Evolutionary conservation across 768 basidiomycete genomes (phyloP), one percentile per base, ranked within the genome.

Genomic region (Nevesoporus exiguus): DNA sequence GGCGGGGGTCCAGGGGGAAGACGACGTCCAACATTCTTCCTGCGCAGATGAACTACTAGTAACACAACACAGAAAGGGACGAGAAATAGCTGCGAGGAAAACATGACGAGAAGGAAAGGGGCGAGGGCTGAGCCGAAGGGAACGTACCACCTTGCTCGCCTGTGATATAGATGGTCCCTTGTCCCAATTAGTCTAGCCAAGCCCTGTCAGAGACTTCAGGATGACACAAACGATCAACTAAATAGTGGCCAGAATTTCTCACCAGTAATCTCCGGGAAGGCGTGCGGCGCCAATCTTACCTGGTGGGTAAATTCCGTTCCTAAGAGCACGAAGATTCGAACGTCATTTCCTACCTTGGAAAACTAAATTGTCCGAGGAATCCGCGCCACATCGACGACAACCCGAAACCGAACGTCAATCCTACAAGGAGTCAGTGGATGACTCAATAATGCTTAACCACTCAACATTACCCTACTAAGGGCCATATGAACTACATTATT

Each of bases 1-100:
- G 54, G 65, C 1, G 54, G 59, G 9, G 64, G 64, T 15, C 65
- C 61, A 33, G 66, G 65, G 40, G 64, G 66, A 11, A 64, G 48
- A 14, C 47, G 64, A 27, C 47, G 54, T 13, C 15, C 11, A 7
- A 17, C n/a, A 13, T 48, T 37, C 49, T 52, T 53, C 42, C 43
- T 66, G 25, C 30, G 42, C n/a, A 66, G 41, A 43, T 40, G 41
- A 24, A 17, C 37, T 8, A 57, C 22, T 15, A 64, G 21, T 2
- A 61, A 52, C 15, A 48, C 53, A 2, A 66, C 3, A 21, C 55
- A 53, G 33, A 58, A 19, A 27, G 52, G 21, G 27, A 63, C 9
- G 29, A 52, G 37, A 30, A 56, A 43, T 36, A 54, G 17, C 15
- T 1, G 11, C 14, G 39, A 46, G 25, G 45, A 40, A 52, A 34